Base-by-base conservation (phyloP, 306 rosid genomes). In the Castanospermum australe region DNA sequence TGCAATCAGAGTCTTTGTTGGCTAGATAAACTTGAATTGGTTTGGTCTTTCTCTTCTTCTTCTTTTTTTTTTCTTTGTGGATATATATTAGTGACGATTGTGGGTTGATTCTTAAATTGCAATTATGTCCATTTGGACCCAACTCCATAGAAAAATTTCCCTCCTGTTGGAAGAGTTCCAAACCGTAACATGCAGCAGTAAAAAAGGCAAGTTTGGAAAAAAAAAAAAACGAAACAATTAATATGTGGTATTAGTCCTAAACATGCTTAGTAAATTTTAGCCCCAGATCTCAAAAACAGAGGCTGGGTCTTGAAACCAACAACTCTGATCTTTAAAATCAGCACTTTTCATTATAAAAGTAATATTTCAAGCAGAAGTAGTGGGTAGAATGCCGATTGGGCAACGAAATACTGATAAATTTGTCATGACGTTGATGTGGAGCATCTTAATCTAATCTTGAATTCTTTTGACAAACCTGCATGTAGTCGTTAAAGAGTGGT, bases 291-390 rank as follows among this genome's bases (percentile, higher is more conserved):
- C 2, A 42, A 11, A 42, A 2, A 38, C 15, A 9, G 14, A 10
- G 15, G 1, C 9, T 42, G 14, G 3, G 12, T 57, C 62, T 50
- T 15, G 38, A 64, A 52, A 65, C 41, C 52, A 79, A 45, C 77
- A 35, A 72, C 75, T 74, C 80, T 65, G 24, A 45, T 56, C 54
- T 35, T 50, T 72, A 30, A 15, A 14, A 8, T n/a, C n/a, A 48
- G 65, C 42, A 13, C 17, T 12, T 52, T 48, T 42, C 61, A 73
- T 55, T 48, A 42, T 55, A 72, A 42, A 63, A 73, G 61, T 30
- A 72, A 67, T 78, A 42, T 78, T 39, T 38, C 13, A 71, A 51
- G 73, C 45, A 69, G n/a, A 21, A 4, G 69, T 62, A 47, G 82
- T 76, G 78, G 82, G 52, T 61, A 4, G 15, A 42, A 11, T 15